Evolutionary conservation across 352 stramenopile species (phyloP), one percentile per base, ranked within the genome.

Genomic region (Pythium monospermum): DNA sequence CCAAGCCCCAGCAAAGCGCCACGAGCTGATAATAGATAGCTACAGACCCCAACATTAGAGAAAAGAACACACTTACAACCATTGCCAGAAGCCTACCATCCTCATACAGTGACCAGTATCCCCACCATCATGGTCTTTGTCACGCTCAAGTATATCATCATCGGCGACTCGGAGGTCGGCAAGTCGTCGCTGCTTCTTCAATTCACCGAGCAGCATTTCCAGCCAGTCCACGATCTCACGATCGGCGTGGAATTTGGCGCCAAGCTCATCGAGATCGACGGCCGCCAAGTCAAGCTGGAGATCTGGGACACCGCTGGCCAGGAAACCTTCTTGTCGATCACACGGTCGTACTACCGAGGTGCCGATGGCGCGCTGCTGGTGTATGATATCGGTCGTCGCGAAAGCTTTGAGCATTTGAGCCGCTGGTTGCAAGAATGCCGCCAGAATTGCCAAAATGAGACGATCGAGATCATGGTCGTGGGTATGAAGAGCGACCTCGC

Each of bases 281-380:
- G 77, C 15, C 69, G 79, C 33, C 83, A 94, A 49, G 80, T 95
- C 19, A 96, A 96, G 65, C 75, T 96, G 22, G 81, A 96, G 73
- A 96, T 96, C 36, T 96, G 87, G 87, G 87, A 96, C 56, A 96
- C 87, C 1, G 87, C 87, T 15, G 87, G 87, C 3, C 86, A 96
- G 59, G 87, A 96, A 51, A 90, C 80, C 0, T 96, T 96, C 59
- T 66, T 93, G 12, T 90, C 81, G 26, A 94, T 96, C 50, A 96
- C 87, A 33, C 69, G 82, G 19, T 91, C 70, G 45, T 96, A 96
- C 59, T 96, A 95, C 49, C 74, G 87, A 6, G 84, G 84, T 30
- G 83, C 84, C 6, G 85, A 96, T 44, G 87, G 85, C 23, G 88
- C 85, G 13, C 36, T 96, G 47, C 66, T 96, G 3, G 86, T 96